phyloP scores from a whole-genome alignment of 2,329 filamentous ascomycete species.

The Talaromyces albobiverticillius region DNA sequence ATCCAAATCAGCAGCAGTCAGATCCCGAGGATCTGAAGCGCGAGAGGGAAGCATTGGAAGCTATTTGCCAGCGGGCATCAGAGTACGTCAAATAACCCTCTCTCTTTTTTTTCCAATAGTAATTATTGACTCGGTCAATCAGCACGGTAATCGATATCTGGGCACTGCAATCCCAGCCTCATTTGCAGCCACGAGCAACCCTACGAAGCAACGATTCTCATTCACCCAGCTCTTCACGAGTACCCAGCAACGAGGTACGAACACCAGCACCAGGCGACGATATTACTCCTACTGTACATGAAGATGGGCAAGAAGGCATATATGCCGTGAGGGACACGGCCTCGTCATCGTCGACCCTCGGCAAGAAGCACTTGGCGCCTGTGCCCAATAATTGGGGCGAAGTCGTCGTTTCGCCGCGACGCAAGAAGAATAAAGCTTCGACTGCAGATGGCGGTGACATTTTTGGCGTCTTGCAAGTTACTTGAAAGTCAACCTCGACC shows the following conservation, averaged over 20 bases:
- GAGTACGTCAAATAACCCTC: constrained; percentile 31
- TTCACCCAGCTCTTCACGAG: constrained; percentile 27
- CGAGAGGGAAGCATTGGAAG: constrained; percentile 44
- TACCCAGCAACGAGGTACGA: constrained; percentile 16
- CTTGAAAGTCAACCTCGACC: neutral
- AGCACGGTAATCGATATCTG: constrained; percentile 46
- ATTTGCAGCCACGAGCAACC: constrained; percentile 37
- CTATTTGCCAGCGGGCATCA: constrained; percentile 47
- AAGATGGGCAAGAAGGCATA: constrained; percentile 15
- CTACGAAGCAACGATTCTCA: constrained; percentile 29
- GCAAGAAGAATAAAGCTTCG: constrained; percentile 25
- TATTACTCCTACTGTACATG: constrained; percentile 4
- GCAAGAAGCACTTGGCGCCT: constrained; percentile 18
- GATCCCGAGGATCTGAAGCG: constrained; percentile 43
- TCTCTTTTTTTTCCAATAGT: neutral
- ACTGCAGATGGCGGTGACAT: constrained; percentile 29
- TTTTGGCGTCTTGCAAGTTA: constrained; percentile 40
- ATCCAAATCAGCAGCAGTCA: constrained; percentile 34
- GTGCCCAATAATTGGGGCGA: constrained; percentile 45
- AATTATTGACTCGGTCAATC: neutral
- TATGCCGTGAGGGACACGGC: neutral
- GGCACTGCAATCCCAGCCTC: constrained; percentile 42
- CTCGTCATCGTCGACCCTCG: neutral
- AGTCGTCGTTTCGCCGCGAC: constrained; percentile 41
- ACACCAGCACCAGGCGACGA: constrained; percentile 15